Evolutionary conservation across 1,284 basidiomycete genomes (phyloP).

Genomic region (Veloboletus limbatus): DNA sequence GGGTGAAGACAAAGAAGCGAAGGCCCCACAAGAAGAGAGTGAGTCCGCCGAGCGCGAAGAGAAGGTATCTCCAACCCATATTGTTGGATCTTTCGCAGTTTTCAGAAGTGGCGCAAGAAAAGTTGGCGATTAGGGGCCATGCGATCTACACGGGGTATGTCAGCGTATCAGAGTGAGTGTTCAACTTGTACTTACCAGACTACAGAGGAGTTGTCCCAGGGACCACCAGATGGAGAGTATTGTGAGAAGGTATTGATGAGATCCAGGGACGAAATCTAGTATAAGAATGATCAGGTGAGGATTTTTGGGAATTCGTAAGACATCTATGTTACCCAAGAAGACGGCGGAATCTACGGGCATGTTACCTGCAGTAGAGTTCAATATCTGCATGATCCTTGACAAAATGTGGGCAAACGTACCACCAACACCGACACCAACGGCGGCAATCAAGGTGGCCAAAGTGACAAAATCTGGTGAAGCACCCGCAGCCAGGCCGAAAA

Average conservation of each 20-base stretch:
- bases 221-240: slow-evolving; percentile 72
- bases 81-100: slow-evolving; percentile 41
- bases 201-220: slow-evolving; percentile 60
- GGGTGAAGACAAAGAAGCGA: slow-evolving; percentile 58
- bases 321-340: slow-evolving; percentile 47
- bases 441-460: slow-evolving; percentile 44
- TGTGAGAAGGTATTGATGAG: slow-evolving; percentile 68
- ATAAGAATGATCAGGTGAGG: background rate
- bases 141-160: slow-evolving; percentile 33
- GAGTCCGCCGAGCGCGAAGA: slow-evolving; percentile 43
- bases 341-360: slow-evolving; percentile 64
- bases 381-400: background rate
- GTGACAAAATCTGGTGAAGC: slow-evolving; percentile 43
- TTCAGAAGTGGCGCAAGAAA: slow-evolving; percentile 39
- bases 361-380: slow-evolving; percentile 39
- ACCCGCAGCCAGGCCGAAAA: slow-evolving; percentile 52
- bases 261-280: slow-evolving; percentile 63
- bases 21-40: slow-evolving; percentile 53
- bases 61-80: slow-evolving; percentile 62
- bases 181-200: slow-evolving; percentile 46
- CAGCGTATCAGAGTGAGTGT: background rate
- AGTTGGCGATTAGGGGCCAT: slow-evolving; percentile 52
- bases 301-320: background rate
- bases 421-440: slow-evolving; percentile 48
- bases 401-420: slow-evolving; percentile 24